Percentiles rank a stretch among this genome's conserved stretches.
Conservation (phyloP, 768 basidiomycete genomes). For the Termitomyces sp. region DNA sequence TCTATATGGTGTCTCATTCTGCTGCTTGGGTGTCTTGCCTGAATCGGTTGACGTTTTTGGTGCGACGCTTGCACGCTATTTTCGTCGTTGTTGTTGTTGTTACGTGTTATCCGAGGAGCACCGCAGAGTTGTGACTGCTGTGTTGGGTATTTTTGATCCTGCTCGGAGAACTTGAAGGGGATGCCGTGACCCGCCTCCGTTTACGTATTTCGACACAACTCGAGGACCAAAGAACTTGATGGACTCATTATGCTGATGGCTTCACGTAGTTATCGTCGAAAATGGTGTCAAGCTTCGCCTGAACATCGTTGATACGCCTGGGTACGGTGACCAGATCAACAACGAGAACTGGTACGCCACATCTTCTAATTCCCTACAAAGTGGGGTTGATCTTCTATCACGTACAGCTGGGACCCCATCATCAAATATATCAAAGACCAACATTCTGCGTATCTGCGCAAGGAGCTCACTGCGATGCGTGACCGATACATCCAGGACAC, state of each 20-base stretch:
- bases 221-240: background rate
- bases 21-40: background rate
- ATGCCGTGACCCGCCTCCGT: conserved; percentile 3
- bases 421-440: conserved; percentile 99
- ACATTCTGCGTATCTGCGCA: conserved; percentile 97
- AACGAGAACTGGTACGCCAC: conserved; percentile 89
- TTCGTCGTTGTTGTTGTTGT: conserved; percentile 1
- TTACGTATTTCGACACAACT: conserved; percentile 2
- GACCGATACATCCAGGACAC: conserved; percentile 99
- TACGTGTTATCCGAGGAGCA: background rate
- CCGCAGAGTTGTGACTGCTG: background rate
- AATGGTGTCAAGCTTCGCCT: conserved; percentile 92
- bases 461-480: conserved; percentile 97
- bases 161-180: background rate
- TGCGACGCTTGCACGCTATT: background rate
- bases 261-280: conserved; percentile 79
- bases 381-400: background rate
- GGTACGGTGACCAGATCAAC: conserved; percentile 98
- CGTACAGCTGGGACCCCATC: conserved; percentile 93
- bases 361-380: conserved; percentile 1
- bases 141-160: no score
- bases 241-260: conserved; percentile 1
- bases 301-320: conserved; percentile 98
- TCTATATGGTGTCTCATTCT: background rate
- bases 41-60: background rate